These are phyloP conservation scores for Apiotrichum brassicae DNA, from an alignment of 1,284 basidiomycete species.

Conservation along the genomic window DNA sequence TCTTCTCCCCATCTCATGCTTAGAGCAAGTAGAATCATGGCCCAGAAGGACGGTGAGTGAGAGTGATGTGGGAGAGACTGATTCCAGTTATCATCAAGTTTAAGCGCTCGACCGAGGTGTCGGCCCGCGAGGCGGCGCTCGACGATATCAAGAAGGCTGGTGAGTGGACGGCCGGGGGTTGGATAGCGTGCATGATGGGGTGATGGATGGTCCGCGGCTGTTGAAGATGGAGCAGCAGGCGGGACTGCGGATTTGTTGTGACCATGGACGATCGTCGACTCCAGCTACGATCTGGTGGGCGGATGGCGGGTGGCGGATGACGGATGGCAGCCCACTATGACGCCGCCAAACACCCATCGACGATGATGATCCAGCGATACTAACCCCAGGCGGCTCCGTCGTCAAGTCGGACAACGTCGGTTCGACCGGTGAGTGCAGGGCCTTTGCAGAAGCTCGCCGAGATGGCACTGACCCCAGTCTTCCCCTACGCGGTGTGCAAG, in stretches of 20 bases:
- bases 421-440: constrained; percentile 32
- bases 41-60: neutral
- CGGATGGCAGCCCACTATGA: no score
- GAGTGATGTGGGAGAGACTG: neutral
- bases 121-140: constrained; percentile 28
- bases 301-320: no score
- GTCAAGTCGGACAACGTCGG: constrained; percentile 31
- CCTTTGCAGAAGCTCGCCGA: no score
- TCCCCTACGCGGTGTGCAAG: constrained; percentile 32
- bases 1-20: neutral
- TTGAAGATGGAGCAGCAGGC: no score
- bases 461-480: constrained; percentile 30
- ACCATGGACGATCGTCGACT: no score
- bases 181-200: no score
- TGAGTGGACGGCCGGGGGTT: constrained; percentile 4
- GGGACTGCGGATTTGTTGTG: no score
- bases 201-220: neutral
- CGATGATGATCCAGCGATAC: neutral
- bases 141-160: constrained; percentile 28
- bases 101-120: constrained; percentile 31
- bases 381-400: constrained; percentile 23
- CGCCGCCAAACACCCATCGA: no score
- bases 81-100: constrained; percentile 39
- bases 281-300: no score
- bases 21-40: neutral